Conservation (phyloP, 768 basidiomycete species). For the Boletus pseudo-olivaceus region DNA sequence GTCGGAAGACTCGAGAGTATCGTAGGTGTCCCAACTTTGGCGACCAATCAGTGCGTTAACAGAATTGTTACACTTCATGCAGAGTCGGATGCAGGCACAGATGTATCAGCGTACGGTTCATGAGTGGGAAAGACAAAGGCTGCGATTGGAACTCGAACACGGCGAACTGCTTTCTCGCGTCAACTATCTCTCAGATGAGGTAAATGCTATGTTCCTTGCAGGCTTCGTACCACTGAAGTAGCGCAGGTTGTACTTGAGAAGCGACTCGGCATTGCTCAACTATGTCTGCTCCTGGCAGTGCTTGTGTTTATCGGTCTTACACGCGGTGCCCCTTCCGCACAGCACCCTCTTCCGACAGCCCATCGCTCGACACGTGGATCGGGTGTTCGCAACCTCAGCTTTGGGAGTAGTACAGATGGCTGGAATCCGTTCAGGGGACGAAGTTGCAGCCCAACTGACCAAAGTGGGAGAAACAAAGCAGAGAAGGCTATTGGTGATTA, state of each 20-base stretch:
- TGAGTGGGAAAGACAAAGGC: slow-evolving; percentile 68
- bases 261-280: slow-evolving; percentile 82
- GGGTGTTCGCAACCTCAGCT: slow-evolving; percentile 53
- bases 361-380: slow-evolving; percentile 44
- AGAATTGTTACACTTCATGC: neutral
- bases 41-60: neutral
- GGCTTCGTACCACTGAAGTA: neutral
- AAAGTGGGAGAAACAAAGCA: slow-evolving; percentile 6
- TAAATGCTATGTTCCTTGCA: slow-evolving; percentile 27
- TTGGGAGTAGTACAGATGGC: slow-evolving; percentile 51
- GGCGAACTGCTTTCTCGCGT: slow-evolving; percentile 65
- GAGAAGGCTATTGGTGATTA: slow-evolving; percentile 15
- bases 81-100: slow-evolving; percentile 72
- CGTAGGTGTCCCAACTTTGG: slow-evolving; percentile 41
- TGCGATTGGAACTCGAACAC: slow-evolving; percentile 67
- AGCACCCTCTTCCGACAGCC: slow-evolving; percentile 4
- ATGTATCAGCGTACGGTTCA: slow-evolving; percentile 58
- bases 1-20: slow-evolving; percentile 73
- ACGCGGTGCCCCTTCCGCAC: slow-evolving; percentile 51
- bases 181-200: slow-evolving; percentile 78
- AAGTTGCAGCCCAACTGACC: slow-evolving; percentile 30
- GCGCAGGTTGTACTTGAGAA: slow-evolving; percentile 81
- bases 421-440: slow-evolving; percentile 22
- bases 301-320: slow-evolving; percentile 86
- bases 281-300: slow-evolving; percentile 78